These are phyloP conservation scores for Cantharellus anzutake DNA, from an alignment of 768 basidiomycete species.

Conservation along the genomic window DNA sequence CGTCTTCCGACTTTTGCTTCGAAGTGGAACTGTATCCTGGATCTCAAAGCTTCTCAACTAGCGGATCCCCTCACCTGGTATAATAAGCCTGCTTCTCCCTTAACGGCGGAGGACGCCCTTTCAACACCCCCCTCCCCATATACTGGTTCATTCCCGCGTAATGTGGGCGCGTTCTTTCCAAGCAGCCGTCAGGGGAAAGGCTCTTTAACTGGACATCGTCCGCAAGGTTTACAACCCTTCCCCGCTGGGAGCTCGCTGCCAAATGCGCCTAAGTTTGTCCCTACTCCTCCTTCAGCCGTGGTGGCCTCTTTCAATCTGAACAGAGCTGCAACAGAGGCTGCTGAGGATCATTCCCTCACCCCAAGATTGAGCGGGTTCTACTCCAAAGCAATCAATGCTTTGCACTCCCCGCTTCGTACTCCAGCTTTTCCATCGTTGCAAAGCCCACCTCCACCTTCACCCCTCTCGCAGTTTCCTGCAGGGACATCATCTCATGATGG, in stretches of 20 bases:
- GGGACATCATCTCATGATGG: neutral
- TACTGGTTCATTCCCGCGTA: constrained; percentile 18
- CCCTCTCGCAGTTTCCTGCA: constrained; percentile 33
- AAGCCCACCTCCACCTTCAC: constrained; percentile 24
- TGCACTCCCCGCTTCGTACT: constrained; percentile 25
- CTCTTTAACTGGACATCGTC: neutral
- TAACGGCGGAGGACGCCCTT: constrained; percentile 26
- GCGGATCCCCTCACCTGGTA: constrained; percentile 4
- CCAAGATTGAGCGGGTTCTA: neutral
- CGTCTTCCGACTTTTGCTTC: constrained; percentile 66
- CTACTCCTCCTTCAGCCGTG: neutral
- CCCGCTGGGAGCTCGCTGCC: neutral
- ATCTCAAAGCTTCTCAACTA: constrained; percentile 32
- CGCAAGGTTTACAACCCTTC: neutral
- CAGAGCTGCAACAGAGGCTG: neutral
- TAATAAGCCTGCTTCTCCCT: constrained; percentile 12
- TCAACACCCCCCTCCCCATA: constrained; percentile 72
- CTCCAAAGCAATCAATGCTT: neutral
- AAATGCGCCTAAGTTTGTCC: neutral
- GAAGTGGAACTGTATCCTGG: constrained; percentile 78
- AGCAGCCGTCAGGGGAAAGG: no score
- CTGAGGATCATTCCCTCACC: neutral
- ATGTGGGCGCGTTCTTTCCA: no score
- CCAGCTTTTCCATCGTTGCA: constrained; percentile 61
- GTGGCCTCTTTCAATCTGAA: neutral